Percentiles rank a stretch among this genome's conserved stretches.
Evolutionary conservation across 2,329 filamentous ascomycete species (phyloP).

Genomic region (Neocatenulostroma microsporum): DNA sequence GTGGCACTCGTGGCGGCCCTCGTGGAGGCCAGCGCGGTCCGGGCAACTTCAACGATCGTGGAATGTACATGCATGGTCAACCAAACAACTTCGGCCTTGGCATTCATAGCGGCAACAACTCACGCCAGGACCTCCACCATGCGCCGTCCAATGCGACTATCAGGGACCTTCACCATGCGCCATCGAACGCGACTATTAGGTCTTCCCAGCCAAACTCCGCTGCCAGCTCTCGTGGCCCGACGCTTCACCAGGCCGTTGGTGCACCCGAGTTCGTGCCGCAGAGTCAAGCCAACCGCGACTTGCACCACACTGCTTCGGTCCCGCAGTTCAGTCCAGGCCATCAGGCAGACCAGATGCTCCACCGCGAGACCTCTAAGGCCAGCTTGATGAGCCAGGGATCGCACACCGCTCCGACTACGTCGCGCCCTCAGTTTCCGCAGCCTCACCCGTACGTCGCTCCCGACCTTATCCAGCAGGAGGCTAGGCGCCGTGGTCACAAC

Average conservation of each 20-base stretch:
- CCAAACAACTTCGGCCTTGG: background rate
- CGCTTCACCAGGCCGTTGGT: background rate
- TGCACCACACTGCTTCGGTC: background rate
- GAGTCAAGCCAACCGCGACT: background rate
- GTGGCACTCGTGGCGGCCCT: background rate
- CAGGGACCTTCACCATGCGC: background rate
- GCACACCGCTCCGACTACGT: background rate
- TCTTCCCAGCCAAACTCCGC: background rate
- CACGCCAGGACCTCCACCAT: background rate
- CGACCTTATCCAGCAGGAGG: background rate
- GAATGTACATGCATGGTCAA: background rate
- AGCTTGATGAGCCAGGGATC: too few species aligned
- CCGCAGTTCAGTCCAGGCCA: background rate
- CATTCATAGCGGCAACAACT: background rate
- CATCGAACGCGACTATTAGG: background rate
- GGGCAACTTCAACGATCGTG: background rate
- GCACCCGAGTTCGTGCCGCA: conserved; percentile 4
- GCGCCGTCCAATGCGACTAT: background rate
- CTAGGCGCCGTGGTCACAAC: too few species aligned
- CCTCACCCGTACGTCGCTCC: background rate
- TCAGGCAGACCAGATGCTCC: too few species aligned
- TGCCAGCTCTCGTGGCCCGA: background rate
- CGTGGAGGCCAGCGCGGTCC: background rate
- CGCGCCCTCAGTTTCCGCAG: background rate
- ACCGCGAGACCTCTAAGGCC: too few species aligned